Base-by-base conservation (phyloP, 805 yeast species). In the Wickerhamiella alocasiicola region DNA sequence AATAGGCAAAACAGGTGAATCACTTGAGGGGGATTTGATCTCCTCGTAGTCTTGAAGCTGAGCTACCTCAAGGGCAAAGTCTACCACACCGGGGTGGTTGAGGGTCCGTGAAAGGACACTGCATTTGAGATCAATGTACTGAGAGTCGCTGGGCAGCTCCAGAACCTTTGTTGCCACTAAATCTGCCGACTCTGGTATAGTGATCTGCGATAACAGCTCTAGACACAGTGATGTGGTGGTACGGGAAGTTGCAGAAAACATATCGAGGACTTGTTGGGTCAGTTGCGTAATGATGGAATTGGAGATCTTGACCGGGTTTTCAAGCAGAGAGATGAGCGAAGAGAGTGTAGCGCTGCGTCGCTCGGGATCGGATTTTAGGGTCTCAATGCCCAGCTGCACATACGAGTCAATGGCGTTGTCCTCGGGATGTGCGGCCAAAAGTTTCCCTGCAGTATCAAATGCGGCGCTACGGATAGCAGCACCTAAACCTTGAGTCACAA, bases 331-430 rank as follows among this genome's bases (percentile, higher is more conserved):
- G 44, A 62, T 62, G 38, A 63, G 61, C 46, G 57, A 28, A 16
- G 15, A 16, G 5, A 36, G 28, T 9, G 40, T 29, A n/a, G 31
- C 20, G 4, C 29, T 23, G 34, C 40, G 40, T 18, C 29, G 40
- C 34, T 36, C 40, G 12, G 26, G 29, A 24, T 36, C 28, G n/a
- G 19, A 65, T 42, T 55, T 58, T 9, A 65, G 59, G 30, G 67
- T 66, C 26, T 71, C 63, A 20, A 75, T 63, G 39, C 75, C 64
- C 29, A 75, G 62, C 31, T 74, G 64, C 36, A 75, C 68, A 44
- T 78, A 76, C 23, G 70, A 71, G 41, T 74, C 76, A 18, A 30
- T 19, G 11, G 23, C 13, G 5, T 18, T 34, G 19, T n/a, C 9
- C 15, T 21, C 16, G n/a, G 15, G 12, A 18, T 36, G 33, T 15